Evolutionary conservation across 257 asterid genomes (phyloP), one percentile per base, ranked within the genome.

Genomic region (Jaltomata sinuosa): DNA sequence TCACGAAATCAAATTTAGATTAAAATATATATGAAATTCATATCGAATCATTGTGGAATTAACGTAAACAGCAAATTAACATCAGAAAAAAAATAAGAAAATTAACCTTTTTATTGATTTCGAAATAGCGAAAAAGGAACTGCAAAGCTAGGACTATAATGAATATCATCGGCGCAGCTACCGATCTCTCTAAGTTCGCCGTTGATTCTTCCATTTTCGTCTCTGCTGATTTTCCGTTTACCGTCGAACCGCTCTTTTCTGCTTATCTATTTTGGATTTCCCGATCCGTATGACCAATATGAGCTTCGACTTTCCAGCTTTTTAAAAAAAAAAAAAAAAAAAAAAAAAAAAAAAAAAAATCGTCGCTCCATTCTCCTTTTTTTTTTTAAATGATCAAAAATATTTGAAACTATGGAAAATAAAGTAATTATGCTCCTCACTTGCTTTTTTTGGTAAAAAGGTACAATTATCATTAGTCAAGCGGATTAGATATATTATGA

Each of bases 121-220:
- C 98, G 82, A 93, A 54, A 89, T 91, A 89, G 87, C 94, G 94
- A 32, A 96, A 91, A 42, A 84, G 86, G 67, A 89, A 84, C 79
- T 94, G 98, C 79, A 93, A 84, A 83, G 80, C 80, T 49, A 88
- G 90, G 16, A 96, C 97, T 80, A 93, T 85, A 87, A 90, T 55
- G 93, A 94, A 93, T 84, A 94, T 84, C 67, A 86, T n/a, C 19
- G 96, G 95, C 85, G 98, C 95, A 18, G 98, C 95, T 36, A 91
- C 83, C 40, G 98, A 94, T 87, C 83, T 93, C 79, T 88, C 90
- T 53, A 85, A 88, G 81, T 87, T 90, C 82, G 88, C 85, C 83
- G 85, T 65, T 81, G 85, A 85, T 67, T 94, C 97, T 79, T 90
- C 94, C 99, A 94, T 93, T 64, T 57, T 49, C 55, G 22, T 65